Base-by-base conservation (phyloP, 805 yeast species). In the Metschnikowia reukaufii region DNA sequence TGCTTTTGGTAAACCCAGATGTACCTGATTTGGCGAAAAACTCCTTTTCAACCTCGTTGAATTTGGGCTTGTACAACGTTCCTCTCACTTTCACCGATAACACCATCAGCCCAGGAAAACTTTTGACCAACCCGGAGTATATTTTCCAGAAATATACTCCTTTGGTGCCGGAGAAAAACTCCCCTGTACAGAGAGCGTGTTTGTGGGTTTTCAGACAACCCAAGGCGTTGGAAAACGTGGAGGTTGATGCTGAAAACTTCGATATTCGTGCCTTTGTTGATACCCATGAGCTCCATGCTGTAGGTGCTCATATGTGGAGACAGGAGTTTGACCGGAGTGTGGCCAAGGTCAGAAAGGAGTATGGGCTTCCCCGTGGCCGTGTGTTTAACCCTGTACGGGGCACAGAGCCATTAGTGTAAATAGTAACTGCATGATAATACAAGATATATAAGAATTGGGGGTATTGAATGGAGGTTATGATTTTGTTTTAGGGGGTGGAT, bases 291-390 rank as follows among this genome's bases (percentile, higher is more conserved):
- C 76, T 94, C 55, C 70, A 72, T n/a, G 81, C 97, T 1, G 81
- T 91, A 39, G 97, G 98, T 21, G 97, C 96, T 1, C 96, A 89
- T 64, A 76, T 88, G 38, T 92, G 96, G 92, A 83, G 98, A 76
- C 82, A 84, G 55, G 72, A 67, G 35, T 92, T 85, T 82, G 98
- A 94, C 66, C 71, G 87, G 57, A 79, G 84, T 57, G 86, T 88
- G 36, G 76, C 76, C 25, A 64, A 62, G 3, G 84, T 91, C 21
- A 82, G 98, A 66, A 78, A 75, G 52, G 66, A 76, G 61, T 88
- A 86, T 62, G 92, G 89, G 4, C 73, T 92, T 50, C 84, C 83
- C 16, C 64, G 71, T 50, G 97, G 97, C 42, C 76, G 82, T 55
- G 88, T 92, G 5, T 92, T 79, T 72, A 79, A 81, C 50, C 78